Evolutionary conservation across 2,329 filamentous ascomycete genomes (phyloP), one percentile per base, ranked within the genome.

Genomic region (Aspergillus spinulosporus): DNA sequence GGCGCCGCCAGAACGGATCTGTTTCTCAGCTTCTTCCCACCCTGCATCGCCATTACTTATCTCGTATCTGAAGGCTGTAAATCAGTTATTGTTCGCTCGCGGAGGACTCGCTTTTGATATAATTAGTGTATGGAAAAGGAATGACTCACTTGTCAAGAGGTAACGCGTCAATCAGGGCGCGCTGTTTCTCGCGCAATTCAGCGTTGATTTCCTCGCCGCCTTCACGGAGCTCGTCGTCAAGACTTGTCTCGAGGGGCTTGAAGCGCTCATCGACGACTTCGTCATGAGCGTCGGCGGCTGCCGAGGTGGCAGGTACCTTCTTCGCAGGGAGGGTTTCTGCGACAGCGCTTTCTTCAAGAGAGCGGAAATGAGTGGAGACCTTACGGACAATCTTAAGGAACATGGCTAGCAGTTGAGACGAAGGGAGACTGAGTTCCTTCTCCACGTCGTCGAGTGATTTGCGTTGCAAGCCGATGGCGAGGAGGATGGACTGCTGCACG

Each of bases 321-420:
- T 80, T 73, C 44, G 79, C 76, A 3, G 88, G 88, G 65, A 92
- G 78, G 46, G 84, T 80, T 1, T 85, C 84, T 54, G 85, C 87
- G 8, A 88, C 87, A 0, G 90, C 91, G 3, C 84, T 85, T 42
- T 91, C 84, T 2, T 97, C 82, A 0, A 97, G 75, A 3, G 81
- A 78, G 32, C 86, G 84, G 75, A 99, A 94, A 69, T 92, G 84
- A 2, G 83, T 81, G 2, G 89, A 89, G 39, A 96, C 83, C 78
- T 97, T 97, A 62, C 92, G 86, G 58, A 97, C 82, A 59, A 96
- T 88, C 80, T 99, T 99, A 72, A 96, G 90, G 74, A 99, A 97
- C 88, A 97, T 96, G 59, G 93, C 92, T 60, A 99, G 80, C 3
- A 97, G 79, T 76, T 97, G 94, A 44, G 86, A 88, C 2, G 85